These are phyloP conservation scores for Camillea tinctor DNA, from an alignment of 2,329 filamentous ascomycete species.

Conservation along the genomic window DNA sequence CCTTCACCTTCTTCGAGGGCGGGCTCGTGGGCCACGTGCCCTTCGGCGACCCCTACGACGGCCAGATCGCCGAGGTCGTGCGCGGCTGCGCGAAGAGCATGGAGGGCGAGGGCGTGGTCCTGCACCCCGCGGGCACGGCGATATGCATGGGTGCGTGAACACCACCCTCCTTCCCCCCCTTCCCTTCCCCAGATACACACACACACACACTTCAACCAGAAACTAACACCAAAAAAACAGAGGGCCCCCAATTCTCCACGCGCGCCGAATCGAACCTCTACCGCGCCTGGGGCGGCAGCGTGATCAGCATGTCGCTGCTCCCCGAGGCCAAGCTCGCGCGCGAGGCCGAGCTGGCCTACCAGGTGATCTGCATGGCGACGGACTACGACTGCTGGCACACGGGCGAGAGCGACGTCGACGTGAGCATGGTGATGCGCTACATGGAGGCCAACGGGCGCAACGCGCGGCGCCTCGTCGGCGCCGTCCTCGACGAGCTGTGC, in stretches of 20 bases:
- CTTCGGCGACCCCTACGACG: constrained; percentile 94
- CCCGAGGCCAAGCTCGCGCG: constrained; percentile 95
- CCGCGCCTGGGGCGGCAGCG: constrained; percentile 85
- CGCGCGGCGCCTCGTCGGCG: constrained; percentile 78
- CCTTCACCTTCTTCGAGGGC: constrained; percentile 93
- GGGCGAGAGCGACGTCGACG: constrained; percentile 79
- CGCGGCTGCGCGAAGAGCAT: constrained; percentile 71
- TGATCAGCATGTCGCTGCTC: constrained; percentile 97
- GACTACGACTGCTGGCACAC: constrained; percentile 99
- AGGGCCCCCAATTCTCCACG: constrained; percentile 97
- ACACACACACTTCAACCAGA: neutral
- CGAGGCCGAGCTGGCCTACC: constrained; percentile 94
- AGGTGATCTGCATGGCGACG: constrained; percentile 99
- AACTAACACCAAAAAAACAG: constrained; percentile 44
- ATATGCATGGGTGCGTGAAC: constrained; percentile 79
- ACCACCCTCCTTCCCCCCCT: constrained; percentile 6
- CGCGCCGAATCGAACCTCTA: constrained; percentile 95
- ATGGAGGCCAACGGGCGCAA: constrained; percentile 94
- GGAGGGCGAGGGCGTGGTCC: constrained; percentile 77
- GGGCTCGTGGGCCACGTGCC: constrained; percentile 92
- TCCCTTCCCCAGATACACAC: neutral
- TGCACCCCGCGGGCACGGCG: constrained; percentile 82
- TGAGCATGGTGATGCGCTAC: constrained; percentile 94
- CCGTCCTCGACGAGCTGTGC: constrained; percentile 81
- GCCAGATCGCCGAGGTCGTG: constrained; percentile 71